These are phyloP conservation scores for Penicillium goetzii DNA, from an alignment of 495 filamentous ascomycete species.

Conservation along the genomic window DNA sequence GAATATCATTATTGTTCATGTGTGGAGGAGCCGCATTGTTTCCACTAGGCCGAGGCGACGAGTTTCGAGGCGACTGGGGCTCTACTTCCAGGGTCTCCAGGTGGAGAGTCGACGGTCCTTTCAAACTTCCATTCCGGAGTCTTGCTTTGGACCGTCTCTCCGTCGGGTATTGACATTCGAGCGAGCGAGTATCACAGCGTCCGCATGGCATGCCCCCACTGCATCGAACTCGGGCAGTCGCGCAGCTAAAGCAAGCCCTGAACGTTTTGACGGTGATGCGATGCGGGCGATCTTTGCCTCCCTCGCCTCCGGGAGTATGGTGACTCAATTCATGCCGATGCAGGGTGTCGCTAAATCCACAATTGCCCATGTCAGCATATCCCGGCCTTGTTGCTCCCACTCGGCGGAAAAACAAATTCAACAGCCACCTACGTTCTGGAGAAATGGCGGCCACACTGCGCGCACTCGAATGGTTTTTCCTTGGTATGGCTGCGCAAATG, in stretches of 20 bases:
- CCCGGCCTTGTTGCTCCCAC: neutral
- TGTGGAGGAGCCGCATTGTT: neutral
- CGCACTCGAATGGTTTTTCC: conserved; percentile 70
- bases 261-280: conserved; percentile 52
- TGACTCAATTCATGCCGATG: conserved; percentile 60
- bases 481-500: conserved; percentile 73
- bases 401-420: neutral
- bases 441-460: conserved; percentile 68
- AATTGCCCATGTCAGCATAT: neutral
- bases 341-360: conserved; percentile 52
- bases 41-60: conserved; percentile 4
- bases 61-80: conserved; percentile 14
- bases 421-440: conserved; percentile 53
- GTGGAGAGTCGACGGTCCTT: conserved; percentile 8
- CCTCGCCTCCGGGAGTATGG: conserved; percentile 43
- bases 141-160: conserved; percentile 48
- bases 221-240: conserved; percentile 58
- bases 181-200: conserved; percentile 54
- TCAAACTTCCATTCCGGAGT: conserved; percentile 23
- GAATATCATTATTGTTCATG: conserved; percentile 8
- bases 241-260: conserved; percentile 59
- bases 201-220: conserved; percentile 56
- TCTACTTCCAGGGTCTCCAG: conserved; percentile 22
- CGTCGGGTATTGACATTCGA: conserved; percentile 57
- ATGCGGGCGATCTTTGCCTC: conserved; percentile 45